Evolutionary conservation across 2,329 filamentous ascomycete genomes (phyloP).

Genomic region (Triangularia verruculosa): DNA sequence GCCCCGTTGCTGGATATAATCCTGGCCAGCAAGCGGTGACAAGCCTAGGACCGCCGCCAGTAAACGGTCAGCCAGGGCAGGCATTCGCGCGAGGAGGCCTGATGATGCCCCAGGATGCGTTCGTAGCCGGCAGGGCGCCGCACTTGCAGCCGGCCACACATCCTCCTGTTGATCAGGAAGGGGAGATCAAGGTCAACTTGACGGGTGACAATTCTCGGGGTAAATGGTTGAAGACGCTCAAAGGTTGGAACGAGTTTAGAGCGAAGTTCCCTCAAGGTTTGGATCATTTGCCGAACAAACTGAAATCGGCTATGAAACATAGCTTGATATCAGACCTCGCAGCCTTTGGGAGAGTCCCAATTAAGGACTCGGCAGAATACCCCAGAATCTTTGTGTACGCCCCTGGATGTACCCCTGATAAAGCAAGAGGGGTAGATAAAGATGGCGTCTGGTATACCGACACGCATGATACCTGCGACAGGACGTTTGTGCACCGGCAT

Average conservation of each 20-base stretch:
- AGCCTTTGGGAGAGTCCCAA: not conserved
- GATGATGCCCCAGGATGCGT: no score
- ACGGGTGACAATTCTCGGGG: not conserved
- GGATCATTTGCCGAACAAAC: not conserved
- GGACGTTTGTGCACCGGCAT: not conserved
- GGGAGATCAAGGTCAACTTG: not conserved
- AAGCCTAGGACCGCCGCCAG: no score
- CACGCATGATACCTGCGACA: not conserved
- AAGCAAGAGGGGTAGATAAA: not conserved
- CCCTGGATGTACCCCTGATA: not conserved
- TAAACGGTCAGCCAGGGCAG: no score
- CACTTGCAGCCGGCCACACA: no score
- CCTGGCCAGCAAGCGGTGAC: no score
- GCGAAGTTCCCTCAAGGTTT: not conserved
- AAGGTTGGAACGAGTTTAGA: not conserved
- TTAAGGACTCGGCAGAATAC: not conserved
- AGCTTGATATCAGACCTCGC: not conserved
- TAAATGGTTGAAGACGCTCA: not conserved
- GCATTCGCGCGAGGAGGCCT: no score
- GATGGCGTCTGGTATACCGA: constrained; percentile 2
- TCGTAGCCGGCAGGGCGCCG: no score
- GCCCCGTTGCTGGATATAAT: no score
- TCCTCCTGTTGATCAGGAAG: not conserved
- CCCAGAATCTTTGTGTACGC: not conserved
- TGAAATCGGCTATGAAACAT: not conserved